Evolutionary conservation across 2,329 filamentous ascomycete genomes (phyloP).

Genomic region (Penicillium vulpinum): DNA sequence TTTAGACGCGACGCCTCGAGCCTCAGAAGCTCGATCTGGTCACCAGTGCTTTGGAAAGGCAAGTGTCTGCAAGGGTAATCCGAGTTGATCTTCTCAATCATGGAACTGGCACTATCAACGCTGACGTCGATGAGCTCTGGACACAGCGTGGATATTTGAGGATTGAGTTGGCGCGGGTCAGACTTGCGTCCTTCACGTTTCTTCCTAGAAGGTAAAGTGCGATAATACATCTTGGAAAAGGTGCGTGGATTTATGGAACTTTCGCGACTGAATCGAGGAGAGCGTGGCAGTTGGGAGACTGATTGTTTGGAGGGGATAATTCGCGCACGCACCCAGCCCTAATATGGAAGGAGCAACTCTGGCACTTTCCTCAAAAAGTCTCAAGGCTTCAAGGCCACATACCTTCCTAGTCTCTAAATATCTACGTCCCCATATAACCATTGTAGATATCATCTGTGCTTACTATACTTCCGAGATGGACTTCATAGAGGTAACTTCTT

Average conservation of each 20-base stretch:
- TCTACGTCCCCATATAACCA: too few species aligned
- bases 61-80: not conserved
- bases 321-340: not conserved
- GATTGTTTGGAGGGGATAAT: accelerated
- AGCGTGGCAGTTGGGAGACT: not conserved
- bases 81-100: not conserved
- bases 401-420: too few species aligned
- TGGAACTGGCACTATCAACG: not conserved
- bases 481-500: not conserved
- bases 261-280: accelerated
- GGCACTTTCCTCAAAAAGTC: not conserved
- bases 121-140: not conserved
- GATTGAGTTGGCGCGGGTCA: not conserved
- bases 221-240: not conserved
- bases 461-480: not conserved
- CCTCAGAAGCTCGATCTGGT: not conserved
- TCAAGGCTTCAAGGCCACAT: not conserved
- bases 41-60: not conserved
- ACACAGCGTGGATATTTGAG: not conserved
- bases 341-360: not conserved
- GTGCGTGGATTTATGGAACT: not conserved
- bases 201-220: not conserved
- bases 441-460: not conserved
- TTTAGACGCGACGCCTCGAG: not conserved
- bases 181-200: not conserved